These are phyloP conservation scores for Microsporum audouinii DNA, from an alignment of 2,329 filamentous ascomycete genomes.

Conservation along the genomic window DNA sequence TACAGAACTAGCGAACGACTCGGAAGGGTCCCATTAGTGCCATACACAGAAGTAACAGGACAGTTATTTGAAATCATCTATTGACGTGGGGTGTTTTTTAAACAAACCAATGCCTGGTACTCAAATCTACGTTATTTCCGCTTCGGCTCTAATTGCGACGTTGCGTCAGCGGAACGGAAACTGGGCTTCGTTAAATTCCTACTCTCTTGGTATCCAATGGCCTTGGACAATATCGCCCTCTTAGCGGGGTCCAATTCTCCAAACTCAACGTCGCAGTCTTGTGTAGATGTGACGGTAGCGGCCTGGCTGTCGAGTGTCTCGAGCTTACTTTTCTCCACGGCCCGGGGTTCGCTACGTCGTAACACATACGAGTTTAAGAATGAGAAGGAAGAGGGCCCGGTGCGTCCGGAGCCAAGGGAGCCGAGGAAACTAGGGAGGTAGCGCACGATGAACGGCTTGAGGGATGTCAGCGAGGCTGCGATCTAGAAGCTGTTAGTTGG, in stretches of 20 bases:
- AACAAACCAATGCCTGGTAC: not conserved
- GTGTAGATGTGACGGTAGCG: not conserved
- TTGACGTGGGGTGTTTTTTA: not conserved
- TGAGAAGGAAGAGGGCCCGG: not conserved
- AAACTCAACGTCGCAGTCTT: not conserved
- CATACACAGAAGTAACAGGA: too few species aligned
- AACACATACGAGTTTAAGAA: not conserved
- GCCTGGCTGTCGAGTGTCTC: not conserved
- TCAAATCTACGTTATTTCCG: not conserved
- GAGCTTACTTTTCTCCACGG: not conserved
- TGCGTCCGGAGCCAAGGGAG: not conserved
- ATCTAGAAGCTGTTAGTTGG: not conserved
- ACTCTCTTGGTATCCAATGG: not conserved
- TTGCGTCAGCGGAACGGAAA: not conserved
- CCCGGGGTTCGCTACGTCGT: not conserved
- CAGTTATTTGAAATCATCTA: too few species aligned
- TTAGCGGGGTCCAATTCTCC: not conserved
- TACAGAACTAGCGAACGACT: too few species aligned
- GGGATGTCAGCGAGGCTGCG: not conserved
- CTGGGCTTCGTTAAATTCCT: not conserved
- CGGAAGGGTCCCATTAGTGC: too few species aligned
- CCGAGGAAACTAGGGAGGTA: not conserved
- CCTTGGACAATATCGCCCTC: not conserved
- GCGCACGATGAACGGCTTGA: not conserved
- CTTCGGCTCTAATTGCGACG: not conserved